Percentiles rank a stretch among this genome's conserved stretches.
These are phyloP conservation scores for Fraxinus pennsylvanica DNA, from an alignment of 257 asterid genomes.

Conservation along the genomic window DNA sequence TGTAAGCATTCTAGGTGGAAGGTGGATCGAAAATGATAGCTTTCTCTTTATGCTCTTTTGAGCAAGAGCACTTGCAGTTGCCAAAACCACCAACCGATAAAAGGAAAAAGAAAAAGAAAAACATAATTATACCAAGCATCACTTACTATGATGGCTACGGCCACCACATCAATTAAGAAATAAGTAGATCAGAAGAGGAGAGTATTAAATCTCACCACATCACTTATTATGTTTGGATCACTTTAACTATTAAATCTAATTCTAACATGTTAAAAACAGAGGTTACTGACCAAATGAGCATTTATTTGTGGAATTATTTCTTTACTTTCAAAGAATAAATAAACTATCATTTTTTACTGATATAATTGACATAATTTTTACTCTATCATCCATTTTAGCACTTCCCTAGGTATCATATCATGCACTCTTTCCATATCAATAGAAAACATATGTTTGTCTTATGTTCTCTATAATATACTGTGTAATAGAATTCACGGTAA, in stretches of 20 bases:
- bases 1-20: neutral
- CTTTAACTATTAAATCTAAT: too few species aligned
- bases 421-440: neutral
- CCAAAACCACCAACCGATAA: too few species aligned
- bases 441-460: neutral
- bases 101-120: too few species aligned
- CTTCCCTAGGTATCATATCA: neutral
- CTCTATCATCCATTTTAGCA: neutral
- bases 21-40: neutral
- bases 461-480: too few species aligned
- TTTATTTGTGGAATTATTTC: too few species aligned
- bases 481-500: neutral
- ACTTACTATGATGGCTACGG: too few species aligned
- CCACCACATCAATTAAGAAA: neutral
- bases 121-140: too few species aligned
- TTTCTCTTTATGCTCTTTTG: neutral
- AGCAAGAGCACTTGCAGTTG: neutral
- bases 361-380: neutral
- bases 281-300: too few species aligned
- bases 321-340: too few species aligned
- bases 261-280: too few species aligned
- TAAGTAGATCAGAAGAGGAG: neutral
- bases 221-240: conserved; percentile 13
- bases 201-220: conserved; percentile 6
- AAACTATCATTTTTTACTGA: neutral